A percentile compares a stretch with the other conserved stretches of the same genome.
phyloP scores from a whole-genome alignment of 352 stramenopile species.

The Thraustochytrium striatum region DNA sequence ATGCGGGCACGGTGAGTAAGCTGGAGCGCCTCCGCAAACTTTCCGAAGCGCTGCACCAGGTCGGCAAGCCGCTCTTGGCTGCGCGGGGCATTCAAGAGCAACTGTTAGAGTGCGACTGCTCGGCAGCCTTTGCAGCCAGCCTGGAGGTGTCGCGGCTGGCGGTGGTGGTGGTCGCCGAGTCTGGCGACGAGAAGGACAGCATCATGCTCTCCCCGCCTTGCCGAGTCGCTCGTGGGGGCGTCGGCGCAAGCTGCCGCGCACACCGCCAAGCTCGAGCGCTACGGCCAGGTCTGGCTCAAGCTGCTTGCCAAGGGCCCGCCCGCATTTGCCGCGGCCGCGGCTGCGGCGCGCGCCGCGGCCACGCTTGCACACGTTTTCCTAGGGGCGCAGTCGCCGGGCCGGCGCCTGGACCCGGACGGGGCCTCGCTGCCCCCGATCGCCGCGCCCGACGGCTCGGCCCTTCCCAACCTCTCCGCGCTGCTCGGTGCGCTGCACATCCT shows the following conservation, averaged over 20 bases:
- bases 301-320: too few species aligned
- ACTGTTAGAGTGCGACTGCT: background rate
- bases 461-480: background rate
- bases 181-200: background rate
- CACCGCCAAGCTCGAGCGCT: background rate
- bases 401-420: background rate
- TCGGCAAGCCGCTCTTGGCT: constrained; percentile 17
- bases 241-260: background rate
- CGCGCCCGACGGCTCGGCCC: background rate
- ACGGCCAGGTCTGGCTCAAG: constrained; percentile 5
- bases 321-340: background rate
- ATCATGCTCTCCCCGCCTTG: background rate
- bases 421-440: background rate
- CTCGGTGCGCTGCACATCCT: background rate
- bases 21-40: constrained; percentile 6
- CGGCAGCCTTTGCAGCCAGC: background rate
- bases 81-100: background rate
- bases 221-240: constrained; percentile 7
- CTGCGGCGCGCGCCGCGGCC: background rate
- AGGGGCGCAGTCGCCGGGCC: background rate
- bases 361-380: background rate
- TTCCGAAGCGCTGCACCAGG: constrained; percentile 17
- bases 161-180: background rate
- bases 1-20: background rate
- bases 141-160: background rate